Base-by-base conservation (phyloP, 2,329 filamentous ascomycete genomes). In the Huntiella savannae region DNA sequence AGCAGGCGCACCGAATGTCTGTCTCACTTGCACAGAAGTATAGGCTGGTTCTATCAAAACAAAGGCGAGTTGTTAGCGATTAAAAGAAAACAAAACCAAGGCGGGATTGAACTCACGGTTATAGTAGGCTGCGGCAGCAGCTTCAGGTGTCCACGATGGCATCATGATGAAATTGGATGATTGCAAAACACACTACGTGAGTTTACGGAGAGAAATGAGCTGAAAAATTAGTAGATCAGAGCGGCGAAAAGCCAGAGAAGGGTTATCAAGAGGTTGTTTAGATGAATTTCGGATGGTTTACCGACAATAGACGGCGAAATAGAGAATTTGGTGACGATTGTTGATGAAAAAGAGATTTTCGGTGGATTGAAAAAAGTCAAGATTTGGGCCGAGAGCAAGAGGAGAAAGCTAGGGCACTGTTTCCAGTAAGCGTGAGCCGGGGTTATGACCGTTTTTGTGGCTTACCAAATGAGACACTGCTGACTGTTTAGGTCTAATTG, bases 11-110 rank as follows among this genome's bases (percentile, higher is more conserved):
- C 64, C 63, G 58, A 78, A 73, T 53, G 64, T 69, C 60, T 75
- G 73, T 54, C 74, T 73, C 56, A 76, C 72, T 61, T 71, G 67
- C 52, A 79, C 75, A 52, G 72, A 63, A 50, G 71, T 75, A 55
- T 71, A 79, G 50, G 74, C 73, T 55, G 71, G 68, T 52, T 66
- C 64, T 62, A 56, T 53, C 40, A 19, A n/a, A 10, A 28, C 22
- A 28, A 28, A 28, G 22, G 22, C 10, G 11, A 5, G 4, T 7
- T 16, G 39, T 49, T 40, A 49, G 43, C 12, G 36, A 28, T 15
- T 28, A 3, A 5, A 32, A 16, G 43, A 34, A 7, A 19, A 10
- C 17, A 16, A 16, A n/a, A 11, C 15, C 10, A 8, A 40, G 16
- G 38, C 34, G 8, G 4, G 22, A 22, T 15, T n/a, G 19, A 17